Percentiles rank a stretch among this genome's conserved stretches.
Evolutionary conservation across 2,329 filamentous ascomycete genomes (phyloP).

Genomic region (Paracorniculantispora psalliotae): DNA sequence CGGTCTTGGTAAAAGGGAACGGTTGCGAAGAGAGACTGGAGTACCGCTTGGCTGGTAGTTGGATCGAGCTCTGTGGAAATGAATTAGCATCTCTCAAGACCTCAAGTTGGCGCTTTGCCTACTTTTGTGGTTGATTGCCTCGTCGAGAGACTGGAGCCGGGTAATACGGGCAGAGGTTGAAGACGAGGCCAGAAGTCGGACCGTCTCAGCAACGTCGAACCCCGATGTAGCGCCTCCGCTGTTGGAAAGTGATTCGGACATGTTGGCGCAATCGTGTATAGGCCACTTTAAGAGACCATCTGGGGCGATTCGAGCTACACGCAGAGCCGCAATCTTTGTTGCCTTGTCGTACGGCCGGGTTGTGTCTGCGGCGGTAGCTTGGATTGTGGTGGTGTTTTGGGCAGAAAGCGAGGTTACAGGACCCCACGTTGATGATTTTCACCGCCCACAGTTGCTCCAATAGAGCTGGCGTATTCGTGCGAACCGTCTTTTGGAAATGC

Average conservation of each 20-base stretch:
- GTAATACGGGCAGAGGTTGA: slow-evolving; percentile 54
- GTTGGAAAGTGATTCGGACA: slow-evolving; percentile 36
- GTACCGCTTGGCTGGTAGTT: slow-evolving; percentile 48
- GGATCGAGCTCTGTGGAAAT: slow-evolving; percentile 40
- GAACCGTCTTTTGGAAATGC: background rate
- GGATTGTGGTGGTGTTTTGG: slow-evolving; percentile 10
- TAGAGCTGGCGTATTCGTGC: background rate
- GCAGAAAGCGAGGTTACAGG: slow-evolving; percentile 10
- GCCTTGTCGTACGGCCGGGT: background rate
- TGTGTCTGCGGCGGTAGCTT: background rate
- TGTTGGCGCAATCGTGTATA: slow-evolving; percentile 20
- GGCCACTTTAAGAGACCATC: slow-evolving; percentile 2
- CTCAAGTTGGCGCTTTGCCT: slow-evolving; percentile 17
- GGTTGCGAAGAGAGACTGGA: slow-evolving; percentile 77
- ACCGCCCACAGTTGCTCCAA: slow-evolving; percentile 9
- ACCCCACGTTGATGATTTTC: slow-evolving; percentile 14
- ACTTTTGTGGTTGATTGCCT: slow-evolving; percentile 53
- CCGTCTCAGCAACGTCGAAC: slow-evolving; percentile 47
- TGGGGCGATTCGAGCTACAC: slow-evolving; percentile 9
- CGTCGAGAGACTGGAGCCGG: slow-evolving; percentile 52
- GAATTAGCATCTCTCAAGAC: background rate
- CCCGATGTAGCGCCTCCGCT: slow-evolving; percentile 36
- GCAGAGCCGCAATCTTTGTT: background rate
- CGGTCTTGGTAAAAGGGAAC: slow-evolving; percentile 85
- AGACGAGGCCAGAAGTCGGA: slow-evolving; percentile 53